Evolutionary conservation across 2,329 filamentous ascomycete species (phyloP), one percentile per base, ranked within the genome.

Genomic region (Tolypocladium tundrense): DNA sequence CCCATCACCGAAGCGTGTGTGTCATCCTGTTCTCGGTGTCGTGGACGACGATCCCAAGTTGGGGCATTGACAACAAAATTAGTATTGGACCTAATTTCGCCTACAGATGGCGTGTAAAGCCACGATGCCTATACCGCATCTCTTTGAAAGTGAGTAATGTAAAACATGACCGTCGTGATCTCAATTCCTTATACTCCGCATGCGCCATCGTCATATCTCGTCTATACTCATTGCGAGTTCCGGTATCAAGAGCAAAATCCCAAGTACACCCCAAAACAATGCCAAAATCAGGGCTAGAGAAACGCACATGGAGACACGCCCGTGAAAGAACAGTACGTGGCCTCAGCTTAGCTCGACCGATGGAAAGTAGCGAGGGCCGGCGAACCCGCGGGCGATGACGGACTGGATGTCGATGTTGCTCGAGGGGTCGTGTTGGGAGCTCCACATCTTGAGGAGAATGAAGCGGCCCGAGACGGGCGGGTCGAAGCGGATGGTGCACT

Each of bases 361-460:
- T 9, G 90, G 90, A 67, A 95, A 94, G 71, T 87, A 96, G 60
- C 92, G 83, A 11, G 90, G 88, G 5, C 93, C 93, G 0, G 90
- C 89, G 72, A 87, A 97, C 0, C 93, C 93, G 66, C 88, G 87
- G 1, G 87, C 88, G 59, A 91, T 82, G 31, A 97, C 86, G 52
- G 87, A 90, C 70, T 96, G 88, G 43, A 97, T 91, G 68, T 96
- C 91, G 62, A 97, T 95, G 66, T 95, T 96, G 59, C 77, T 77
- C 6, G 69, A 65, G 4, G 82, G 79, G 53, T 86, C 84, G 33
- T 84, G 81, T 59, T 84, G 83, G 2, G 88, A 88, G 65, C 87
- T 91, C 89, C 91, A 97, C 70, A 97, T 84, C 77, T 97, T 97
- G 62, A 97, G 77, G 48, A 97, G 73, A 56, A 97, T 88, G 69